Base-by-base conservation (phyloP, 202 grass and related monocot genomes). In the Setaria viridis region DNA sequence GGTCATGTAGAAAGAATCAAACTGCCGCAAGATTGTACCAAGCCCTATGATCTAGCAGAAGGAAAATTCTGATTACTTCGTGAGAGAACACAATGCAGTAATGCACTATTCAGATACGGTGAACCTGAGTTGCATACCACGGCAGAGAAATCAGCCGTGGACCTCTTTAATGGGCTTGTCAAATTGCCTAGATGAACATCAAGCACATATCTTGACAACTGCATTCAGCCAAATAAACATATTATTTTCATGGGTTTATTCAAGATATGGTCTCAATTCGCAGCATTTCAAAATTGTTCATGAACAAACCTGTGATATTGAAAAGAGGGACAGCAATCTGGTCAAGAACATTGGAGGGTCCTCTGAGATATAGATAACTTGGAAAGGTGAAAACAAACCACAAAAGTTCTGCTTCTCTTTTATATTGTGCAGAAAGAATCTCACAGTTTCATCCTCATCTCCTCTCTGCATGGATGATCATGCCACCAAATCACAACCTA, bases 171-270 rank as follows among this genome's bases (percentile, higher is more conserved):
- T 78, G 84, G 80, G 77, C 89, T 91, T 25, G 89, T 93, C 82
- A 95, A 88, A 84, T 76, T 93, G 29, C 91, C 94, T 85, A 95
- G 90, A 76, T 93, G 91, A 90, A 83, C 50, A 88, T 96, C 91
- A 80, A 96, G 78, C 11, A 91, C 91, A 74, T 90, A 93, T 37
- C 82, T 92, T 67, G 86, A 37, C 42, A 96, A 86, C 94, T 96
- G 86, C 84, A 95, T 39, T 58, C 39, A 84, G 74, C 56, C 33
- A 64, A 81, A 48, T 42, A 69, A 32, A 78, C 4, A 72, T 50
- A 66, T 53, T 46, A n/a, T 19, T 34, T 83, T 46, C 41, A 87
- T 86, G 33, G 33, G 39, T 67, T 84, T 57, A 60, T 51, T 79
- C 35, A 49, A 79, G 20, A 47, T 77, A 69, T 70, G 39, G 46